Conservation (phyloP, 805 yeast species). For the Maudiozyma saulgeensis region DNA sequence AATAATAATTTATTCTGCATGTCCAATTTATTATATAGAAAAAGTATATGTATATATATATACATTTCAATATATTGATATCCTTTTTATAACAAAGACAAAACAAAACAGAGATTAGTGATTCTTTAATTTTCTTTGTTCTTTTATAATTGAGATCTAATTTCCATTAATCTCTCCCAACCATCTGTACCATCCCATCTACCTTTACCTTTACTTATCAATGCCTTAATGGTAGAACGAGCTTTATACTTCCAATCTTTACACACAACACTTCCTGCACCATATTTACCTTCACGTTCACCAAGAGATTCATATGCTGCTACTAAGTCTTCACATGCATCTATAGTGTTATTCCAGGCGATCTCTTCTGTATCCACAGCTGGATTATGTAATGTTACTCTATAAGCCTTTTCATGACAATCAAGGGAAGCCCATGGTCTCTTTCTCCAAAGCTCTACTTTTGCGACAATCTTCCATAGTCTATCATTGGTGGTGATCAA, state of each 20-base stretch:
- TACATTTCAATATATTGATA: conserved; percentile 1
- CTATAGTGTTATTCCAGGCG: conserved; percentile 73
- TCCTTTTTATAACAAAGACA: not conserved
- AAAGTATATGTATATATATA: not conserved
- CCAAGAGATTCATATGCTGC: conserved; percentile 85
- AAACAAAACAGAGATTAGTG: not conserved
- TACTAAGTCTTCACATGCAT: conserved; percentile 64
- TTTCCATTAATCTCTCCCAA: conserved; percentile 52
- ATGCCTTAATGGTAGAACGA: conserved; percentile 55
- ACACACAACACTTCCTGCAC: conserved; percentile 78
- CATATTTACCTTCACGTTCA: conserved; percentile 68
- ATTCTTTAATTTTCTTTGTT: not conserved
- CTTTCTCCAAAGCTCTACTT: conserved; percentile 77
- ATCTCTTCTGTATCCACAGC: conserved; percentile 50
- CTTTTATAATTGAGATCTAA: conserved; percentile 19
- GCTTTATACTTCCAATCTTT: conserved; percentile 88
- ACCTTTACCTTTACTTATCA: conserved; percentile 68
- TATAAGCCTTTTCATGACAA: conserved; percentile 76
- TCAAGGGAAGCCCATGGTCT: conserved; percentile 84
- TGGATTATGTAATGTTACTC: conserved; percentile 59
- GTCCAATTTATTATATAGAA: not conserved
- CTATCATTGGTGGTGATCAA: conserved; percentile 53
- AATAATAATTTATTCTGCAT: not conserved
- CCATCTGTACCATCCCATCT: conserved; percentile 76
- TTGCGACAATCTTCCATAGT: conserved; percentile 76